Percentiles rank a stretch among this genome's conserved stretches.
Evolutionary conservation across 1,284 basidiomycete species (phyloP).

Genomic region (Tremellales sp.): DNA sequence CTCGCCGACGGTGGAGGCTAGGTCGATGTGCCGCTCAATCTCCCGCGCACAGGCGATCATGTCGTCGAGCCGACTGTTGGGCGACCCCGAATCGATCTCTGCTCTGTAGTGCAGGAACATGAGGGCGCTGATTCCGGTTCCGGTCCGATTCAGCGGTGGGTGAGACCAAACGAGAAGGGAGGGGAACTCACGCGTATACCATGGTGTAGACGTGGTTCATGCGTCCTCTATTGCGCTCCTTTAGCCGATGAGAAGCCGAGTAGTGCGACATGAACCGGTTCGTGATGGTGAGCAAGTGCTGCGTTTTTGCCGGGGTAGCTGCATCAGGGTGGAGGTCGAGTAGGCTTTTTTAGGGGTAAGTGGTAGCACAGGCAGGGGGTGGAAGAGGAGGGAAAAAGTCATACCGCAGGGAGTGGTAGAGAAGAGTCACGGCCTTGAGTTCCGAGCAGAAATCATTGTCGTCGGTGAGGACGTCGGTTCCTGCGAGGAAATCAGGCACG

Average conservation of each 20-base stretch:
- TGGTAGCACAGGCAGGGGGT: slow-evolving; percentile 6
- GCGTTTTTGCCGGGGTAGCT: slow-evolving; percentile 14
- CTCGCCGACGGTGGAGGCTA: slow-evolving; percentile 20
- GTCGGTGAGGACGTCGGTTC: slow-evolving; percentile 4
- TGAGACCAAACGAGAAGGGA: neutral
- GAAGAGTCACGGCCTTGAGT: slow-evolving; percentile 28
- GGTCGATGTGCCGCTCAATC: slow-evolving; percentile 19
- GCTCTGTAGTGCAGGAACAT: slow-evolving; percentile 25
- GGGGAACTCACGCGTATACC: slow-evolving; percentile 21
- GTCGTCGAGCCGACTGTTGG: slow-evolving; percentile 13
- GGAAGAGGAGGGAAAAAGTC: slow-evolving; percentile 1
- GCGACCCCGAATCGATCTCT: slow-evolving; percentile 21
- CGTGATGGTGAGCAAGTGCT: slow-evolving; percentile 18
- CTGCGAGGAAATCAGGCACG: slow-evolving; percentile 4
- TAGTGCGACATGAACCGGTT: slow-evolving; percentile 24
- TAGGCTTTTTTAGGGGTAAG: slow-evolving; percentile 11
- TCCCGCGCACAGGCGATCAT: slow-evolving; percentile 22
- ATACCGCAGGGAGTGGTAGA: slow-evolving; percentile 20
- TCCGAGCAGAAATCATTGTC: slow-evolving; percentile 19
- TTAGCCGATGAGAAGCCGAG: slow-evolving; percentile 11
- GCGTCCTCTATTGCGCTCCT: slow-evolving; percentile 8
- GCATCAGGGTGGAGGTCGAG: slow-evolving; percentile 12
- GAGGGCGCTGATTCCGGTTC: slow-evolving; percentile 9
- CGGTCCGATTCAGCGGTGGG: neutral
- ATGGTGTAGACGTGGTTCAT: slow-evolving; percentile 25